A percentile compares a stretch with the other conserved stretches of the same genome.
Evolutionary conservation across 1,284 basidiomycete species (phyloP).

Genomic region (Naganishia albida): DNA sequence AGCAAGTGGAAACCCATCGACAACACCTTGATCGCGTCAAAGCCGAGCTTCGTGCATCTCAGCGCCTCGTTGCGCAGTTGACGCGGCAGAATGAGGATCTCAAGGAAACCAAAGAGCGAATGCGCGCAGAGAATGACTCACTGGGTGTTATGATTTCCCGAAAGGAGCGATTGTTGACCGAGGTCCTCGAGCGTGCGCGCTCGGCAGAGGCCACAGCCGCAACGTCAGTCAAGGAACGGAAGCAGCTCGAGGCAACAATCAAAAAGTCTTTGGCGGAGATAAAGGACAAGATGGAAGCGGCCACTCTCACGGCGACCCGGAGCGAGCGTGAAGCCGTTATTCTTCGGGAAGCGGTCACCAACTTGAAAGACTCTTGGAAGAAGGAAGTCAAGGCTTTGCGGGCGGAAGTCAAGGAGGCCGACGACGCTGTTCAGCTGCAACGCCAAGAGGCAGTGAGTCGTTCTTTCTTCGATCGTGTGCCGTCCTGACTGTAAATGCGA

Average conservation of each 20-base stretch:
- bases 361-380: constrained; percentile 48
- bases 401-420: constrained; percentile 40
- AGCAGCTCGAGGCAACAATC: constrained; percentile 45
- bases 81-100: constrained; percentile 52
- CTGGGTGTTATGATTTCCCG: constrained; percentile 49
- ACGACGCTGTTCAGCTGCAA: constrained; percentile 41
- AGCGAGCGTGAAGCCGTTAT: constrained; percentile 46
- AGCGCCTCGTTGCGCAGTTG: constrained; percentile 39
- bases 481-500: not conserved
- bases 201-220: constrained; percentile 45
- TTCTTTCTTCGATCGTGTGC: not conserved
- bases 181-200: constrained; percentile 50
- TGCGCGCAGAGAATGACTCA: constrained; percentile 49
- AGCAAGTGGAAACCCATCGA: constrained; percentile 25
- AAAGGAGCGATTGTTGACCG: constrained; percentile 49
- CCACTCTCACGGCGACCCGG: constrained; percentile 39
- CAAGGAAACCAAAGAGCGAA: constrained; percentile 50
- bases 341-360: constrained; percentile 46
- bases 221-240: constrained; percentile 42
- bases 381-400: constrained; percentile 45
- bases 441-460: constrained; percentile 43
- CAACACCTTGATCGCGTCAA: constrained; percentile 25
- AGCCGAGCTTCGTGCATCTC: constrained; percentile 22
- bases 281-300: constrained; percentile 42
- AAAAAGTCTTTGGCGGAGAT: constrained; percentile 46